These are phyloP conservation scores for Mollisiaceae sp. DNA, from an alignment of 2,329 filamentous ascomycete genomes.

Conservation along the genomic window DNA sequence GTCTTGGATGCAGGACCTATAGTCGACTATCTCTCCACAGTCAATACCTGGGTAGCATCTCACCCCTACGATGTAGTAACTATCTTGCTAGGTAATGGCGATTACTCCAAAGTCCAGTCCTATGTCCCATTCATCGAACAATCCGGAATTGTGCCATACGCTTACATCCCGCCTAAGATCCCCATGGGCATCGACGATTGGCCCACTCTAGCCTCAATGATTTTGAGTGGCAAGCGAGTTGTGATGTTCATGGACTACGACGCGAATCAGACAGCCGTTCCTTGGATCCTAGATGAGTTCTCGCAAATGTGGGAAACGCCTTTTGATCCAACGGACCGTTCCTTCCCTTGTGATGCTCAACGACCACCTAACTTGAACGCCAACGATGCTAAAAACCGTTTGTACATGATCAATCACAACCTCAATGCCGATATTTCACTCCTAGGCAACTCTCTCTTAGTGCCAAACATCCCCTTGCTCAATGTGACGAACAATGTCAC, in stretches of 20 bases:
- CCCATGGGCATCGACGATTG: constrained; percentile 78
- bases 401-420: constrained; percentile 92
- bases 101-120: constrained; percentile 66
- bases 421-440: constrained; percentile 79
- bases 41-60: constrained; percentile 72
- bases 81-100: constrained; percentile 83
- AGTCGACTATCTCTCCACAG: constrained; percentile 70
- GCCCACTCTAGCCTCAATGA: constrained; percentile 82
- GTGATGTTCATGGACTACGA: constrained; percentile 86
- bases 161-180: constrained; percentile 73
- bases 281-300: constrained; percentile 89
- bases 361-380: constrained; percentile 70
- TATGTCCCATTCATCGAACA: constrained; percentile 73
- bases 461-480: constrained; percentile 72
- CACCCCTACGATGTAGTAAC: constrained; percentile 90
- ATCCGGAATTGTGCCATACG: constrained; percentile 73
- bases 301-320: constrained; percentile 89
- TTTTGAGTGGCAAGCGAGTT: constrained; percentile 71
- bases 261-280: constrained; percentile 74
- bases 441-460: constrained; percentile 65
- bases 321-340: constrained; percentile 61
- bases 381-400: constrained; percentile 60
- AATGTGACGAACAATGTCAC: constrained; percentile 70
- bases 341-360: constrained; percentile 79
- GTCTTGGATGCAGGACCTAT: constrained; percentile 82